Conservation (phyloP, 2,329 filamentous ascomycete genomes). For the Fusarium caatingaense region DNA sequence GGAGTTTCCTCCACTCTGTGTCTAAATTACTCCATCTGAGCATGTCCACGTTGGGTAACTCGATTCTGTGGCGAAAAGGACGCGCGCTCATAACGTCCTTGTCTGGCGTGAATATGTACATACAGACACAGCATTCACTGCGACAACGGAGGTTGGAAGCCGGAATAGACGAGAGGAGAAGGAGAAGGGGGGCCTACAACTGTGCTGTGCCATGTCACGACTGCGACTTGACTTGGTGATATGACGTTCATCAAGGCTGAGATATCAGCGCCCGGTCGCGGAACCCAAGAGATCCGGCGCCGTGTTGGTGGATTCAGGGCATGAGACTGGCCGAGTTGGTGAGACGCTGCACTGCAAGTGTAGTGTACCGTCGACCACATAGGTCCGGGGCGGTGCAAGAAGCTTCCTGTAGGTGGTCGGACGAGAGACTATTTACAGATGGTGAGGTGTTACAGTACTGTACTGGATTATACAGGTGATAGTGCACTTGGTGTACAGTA, state of each 20-base stretch:
- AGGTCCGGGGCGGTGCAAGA: slow-evolving; percentile 16
- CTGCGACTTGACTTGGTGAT: slow-evolving; percentile 23
- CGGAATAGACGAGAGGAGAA: slow-evolving; percentile 16
- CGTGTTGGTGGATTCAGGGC: slow-evolving; percentile 25
- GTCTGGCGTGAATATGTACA: slow-evolving; percentile 3
- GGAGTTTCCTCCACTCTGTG: slow-evolving; percentile 16
- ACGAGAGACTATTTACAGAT: slow-evolving; percentile 6
- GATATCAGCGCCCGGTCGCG: slow-evolving; percentile 25
- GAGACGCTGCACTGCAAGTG: slow-evolving; percentile 5
- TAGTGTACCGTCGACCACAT: not conserved
- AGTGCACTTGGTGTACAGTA: not conserved
- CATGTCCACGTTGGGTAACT: slow-evolving; percentile 19
- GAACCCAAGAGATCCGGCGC: slow-evolving; percentile 31
- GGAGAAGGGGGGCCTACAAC: not conserved
- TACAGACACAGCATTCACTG: not conserved
- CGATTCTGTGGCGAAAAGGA: slow-evolving; percentile 31
- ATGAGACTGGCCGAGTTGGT: slow-evolving; percentile 24
- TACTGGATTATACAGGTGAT: not conserved
- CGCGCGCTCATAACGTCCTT: slow-evolving; percentile 1
- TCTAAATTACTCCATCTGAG: slow-evolving; percentile 20
- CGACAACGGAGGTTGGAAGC: slow-evolving; percentile 17
- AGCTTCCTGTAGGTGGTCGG: slow-evolving; percentile 1
- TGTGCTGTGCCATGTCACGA: slow-evolving; percentile 28
- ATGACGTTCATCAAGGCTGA: slow-evolving; percentile 34
- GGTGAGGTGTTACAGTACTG: not conserved